These are phyloP conservation scores for Eucalyptus regnans DNA, from an alignment of 345 rosid species.

Conservation along the genomic window DNA sequence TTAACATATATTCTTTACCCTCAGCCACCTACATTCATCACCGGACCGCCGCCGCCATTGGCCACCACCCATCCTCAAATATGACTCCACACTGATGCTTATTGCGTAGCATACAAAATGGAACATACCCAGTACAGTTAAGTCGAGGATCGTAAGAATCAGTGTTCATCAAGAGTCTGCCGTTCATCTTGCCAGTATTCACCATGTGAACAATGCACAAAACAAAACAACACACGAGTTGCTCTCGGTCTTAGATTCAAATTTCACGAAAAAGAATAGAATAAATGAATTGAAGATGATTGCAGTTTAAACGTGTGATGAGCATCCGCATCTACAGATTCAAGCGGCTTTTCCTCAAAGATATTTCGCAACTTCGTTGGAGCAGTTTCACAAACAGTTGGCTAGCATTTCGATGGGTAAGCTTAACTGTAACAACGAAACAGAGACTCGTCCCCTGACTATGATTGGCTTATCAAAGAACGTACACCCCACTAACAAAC, in stretches of 20 bases:
- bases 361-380: too few species aligned
- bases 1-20: background rate
- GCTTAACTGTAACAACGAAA: too few species aligned
- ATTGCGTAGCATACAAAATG: background rate
- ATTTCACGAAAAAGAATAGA: background rate
- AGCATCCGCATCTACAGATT: too few species aligned
- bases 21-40: background rate
- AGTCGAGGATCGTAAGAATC: background rate
- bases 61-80: background rate
- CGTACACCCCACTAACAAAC: too few species aligned
- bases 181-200: background rate
- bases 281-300: too few species aligned
- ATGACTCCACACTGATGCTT: background rate
- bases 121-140: background rate
- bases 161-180: background rate
- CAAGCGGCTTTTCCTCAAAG: too few species aligned
- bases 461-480: too few species aligned
- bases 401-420: too few species aligned
- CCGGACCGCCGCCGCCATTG: accelerated
- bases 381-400: too few species aligned
- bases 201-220: background rate
- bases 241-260: background rate
- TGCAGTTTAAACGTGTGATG: too few species aligned
- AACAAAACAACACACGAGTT: background rate
- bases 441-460: too few species aligned